These are phyloP conservation scores for Mortierella sp. DNA, from an alignment of 371 early-diverging fungal genomes.

Conservation along the genomic window DNA sequence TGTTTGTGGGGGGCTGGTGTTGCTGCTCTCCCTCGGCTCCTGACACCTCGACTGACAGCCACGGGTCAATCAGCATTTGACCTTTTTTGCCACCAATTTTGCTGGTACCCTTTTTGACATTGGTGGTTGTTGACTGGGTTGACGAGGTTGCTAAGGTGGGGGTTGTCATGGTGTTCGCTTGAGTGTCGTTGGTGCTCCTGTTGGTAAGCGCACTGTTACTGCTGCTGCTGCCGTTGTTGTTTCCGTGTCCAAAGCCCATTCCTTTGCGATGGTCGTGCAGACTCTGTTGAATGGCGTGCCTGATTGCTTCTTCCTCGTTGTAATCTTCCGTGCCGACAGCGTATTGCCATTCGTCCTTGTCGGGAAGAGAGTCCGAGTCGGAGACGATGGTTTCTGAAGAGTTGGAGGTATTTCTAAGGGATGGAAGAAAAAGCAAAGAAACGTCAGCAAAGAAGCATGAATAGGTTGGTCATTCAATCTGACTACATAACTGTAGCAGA, in stretches of 20 bases:
- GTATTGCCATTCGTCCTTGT: slow-evolving; percentile 7
- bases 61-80: slow-evolving; percentile 39
- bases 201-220: neutral
- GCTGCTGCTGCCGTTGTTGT: slow-evolving; percentile 1
- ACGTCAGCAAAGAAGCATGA: neutral
- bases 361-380: neutral
- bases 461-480: too few species aligned
- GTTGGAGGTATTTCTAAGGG: too few species aligned
- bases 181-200: neutral
- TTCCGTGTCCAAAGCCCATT: neutral
- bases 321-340: slow-evolving; percentile 11
- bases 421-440: neutral
- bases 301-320: slow-evolving; percentile 13
- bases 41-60: slow-evolving; percentile 26
- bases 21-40: slow-evolving; percentile 1
- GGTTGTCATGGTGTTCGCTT: neutral
- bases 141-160: neutral
- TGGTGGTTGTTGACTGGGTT: slow-evolving; percentile 5
- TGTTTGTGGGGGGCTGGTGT: neutral
- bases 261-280: slow-evolving; percentile 6
- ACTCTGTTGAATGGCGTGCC: slow-evolving; percentile 11
- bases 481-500: neutral
- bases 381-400: slow-evolving; percentile 4
- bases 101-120: neutral
- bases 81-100: slow-evolving; percentile 46